Evolutionary conservation across 148 eudicot species (phyloP).

Genomic region (Cornus kousa): DNA sequence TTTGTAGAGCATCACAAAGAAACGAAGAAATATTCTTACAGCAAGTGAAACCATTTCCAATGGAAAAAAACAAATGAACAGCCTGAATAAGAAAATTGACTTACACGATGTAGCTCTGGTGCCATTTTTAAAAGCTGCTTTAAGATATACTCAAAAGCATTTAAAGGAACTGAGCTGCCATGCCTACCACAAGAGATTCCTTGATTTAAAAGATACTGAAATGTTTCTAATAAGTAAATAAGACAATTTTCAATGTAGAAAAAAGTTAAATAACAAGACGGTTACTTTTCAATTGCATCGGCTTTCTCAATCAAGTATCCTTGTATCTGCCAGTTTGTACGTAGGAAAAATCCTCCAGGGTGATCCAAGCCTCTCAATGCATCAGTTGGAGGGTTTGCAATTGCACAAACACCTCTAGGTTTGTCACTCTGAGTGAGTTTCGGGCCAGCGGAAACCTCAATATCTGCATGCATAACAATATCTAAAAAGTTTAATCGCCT

Average conservation of each 20-base stretch:
- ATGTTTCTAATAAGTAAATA: not conserved
- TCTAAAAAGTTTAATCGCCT: conserved; percentile 2
- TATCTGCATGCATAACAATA: conserved; percentile 42
- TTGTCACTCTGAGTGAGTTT: conserved; percentile 29
- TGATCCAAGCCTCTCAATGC: conserved; percentile 29
- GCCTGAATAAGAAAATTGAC: conserved; percentile 21
- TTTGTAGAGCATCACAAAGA: conserved; percentile 8
- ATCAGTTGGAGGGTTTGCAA: conserved; percentile 27
- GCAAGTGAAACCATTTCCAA: not conserved
- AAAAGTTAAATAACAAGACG: conserved; percentile 6
- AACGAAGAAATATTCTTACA: not conserved
- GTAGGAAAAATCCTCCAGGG: conserved; percentile 54
- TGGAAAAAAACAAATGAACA: conserved; percentile 5
- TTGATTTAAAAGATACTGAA: conserved; percentile 7
- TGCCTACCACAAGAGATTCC: conserved; percentile 43
- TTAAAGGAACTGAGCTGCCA: conserved; percentile 76
- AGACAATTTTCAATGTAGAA: not conserved
- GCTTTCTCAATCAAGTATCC: conserved; percentile 84
- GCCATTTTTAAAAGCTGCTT: conserved; percentile 84
- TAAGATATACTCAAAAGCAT: conserved; percentile 64
- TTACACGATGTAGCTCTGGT: conserved; percentile 90
- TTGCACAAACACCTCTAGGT: conserved; percentile 31
- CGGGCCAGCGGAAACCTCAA: conserved; percentile 36
- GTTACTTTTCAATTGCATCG: conserved; percentile 77
- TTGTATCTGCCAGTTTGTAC: conserved; percentile 86